Evolutionary conservation across 208 protist species (phyloP).

Genomic region (Leishmania tropica): DNA sequence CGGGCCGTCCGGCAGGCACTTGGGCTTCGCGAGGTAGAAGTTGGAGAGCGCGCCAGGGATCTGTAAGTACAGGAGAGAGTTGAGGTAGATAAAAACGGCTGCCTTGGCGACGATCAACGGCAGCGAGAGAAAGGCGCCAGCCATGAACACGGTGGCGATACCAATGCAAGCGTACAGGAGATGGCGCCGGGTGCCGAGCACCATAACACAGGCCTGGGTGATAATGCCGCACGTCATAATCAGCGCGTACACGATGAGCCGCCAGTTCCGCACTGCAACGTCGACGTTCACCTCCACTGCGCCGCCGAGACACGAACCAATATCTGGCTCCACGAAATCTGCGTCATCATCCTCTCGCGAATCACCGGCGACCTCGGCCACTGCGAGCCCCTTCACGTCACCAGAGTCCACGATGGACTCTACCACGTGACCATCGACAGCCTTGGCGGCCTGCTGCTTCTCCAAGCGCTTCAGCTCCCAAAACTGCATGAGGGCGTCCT

Average conservation of each 20-base stretch:
- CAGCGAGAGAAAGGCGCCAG: slow-evolving; percentile 39
- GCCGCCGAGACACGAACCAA: slow-evolving; percentile 22
- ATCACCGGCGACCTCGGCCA: not conserved
- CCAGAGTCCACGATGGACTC: slow-evolving; percentile 3
- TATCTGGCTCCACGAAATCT: slow-evolving; percentile 17
- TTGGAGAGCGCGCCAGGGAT: slow-evolving; percentile 43
- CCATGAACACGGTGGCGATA: slow-evolving; percentile 26
- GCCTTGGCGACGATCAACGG: slow-evolving; percentile 61
- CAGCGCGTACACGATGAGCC: slow-evolving; percentile 40
- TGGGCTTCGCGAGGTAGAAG: slow-evolving; percentile 49
- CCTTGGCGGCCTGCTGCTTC: not conserved
- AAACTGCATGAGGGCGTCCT: slow-evolving; percentile 25
- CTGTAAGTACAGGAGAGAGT: slow-evolving; percentile 52
- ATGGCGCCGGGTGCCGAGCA: slow-evolving; percentile 30
- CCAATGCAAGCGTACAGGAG: slow-evolving; percentile 33
- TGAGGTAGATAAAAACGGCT: slow-evolving; percentile 49
- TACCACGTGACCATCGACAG: slow-evolving; percentile 7
- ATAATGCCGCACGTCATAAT: slow-evolving; percentile 43
- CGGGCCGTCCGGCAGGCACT: slow-evolving; percentile 48
- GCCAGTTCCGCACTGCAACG: slow-evolving; percentile 36
- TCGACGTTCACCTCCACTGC: slow-evolving; percentile 50
- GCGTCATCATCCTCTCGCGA: not conserved
- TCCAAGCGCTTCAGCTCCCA: slow-evolving; percentile 3
- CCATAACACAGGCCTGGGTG: slow-evolving; percentile 37
- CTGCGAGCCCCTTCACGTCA: not conserved